Percentiles rank a stretch among this genome's conserved stretches.
Evolutionary conservation across 805 yeast genomes (phyloP).

Genomic region (Schwanniomyces vanrijiae): DNA sequence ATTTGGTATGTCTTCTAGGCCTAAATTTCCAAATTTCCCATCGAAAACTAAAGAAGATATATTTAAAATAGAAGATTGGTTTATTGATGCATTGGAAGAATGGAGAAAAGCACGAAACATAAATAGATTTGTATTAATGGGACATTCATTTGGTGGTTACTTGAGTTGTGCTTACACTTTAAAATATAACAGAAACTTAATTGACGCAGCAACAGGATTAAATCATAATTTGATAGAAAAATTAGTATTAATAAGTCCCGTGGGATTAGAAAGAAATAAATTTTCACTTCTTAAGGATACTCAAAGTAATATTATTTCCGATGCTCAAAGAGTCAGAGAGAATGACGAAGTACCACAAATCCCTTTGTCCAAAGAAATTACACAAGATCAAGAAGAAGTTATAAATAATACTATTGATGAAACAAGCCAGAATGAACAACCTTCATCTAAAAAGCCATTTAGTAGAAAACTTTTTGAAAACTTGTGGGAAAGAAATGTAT

Average conservation of each 20-base stretch:
- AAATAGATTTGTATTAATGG: slow-evolving; percentile 35
- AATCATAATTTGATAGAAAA: slow-evolving; percentile 29
- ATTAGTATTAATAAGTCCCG: slow-evolving; percentile 42
- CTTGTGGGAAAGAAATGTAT: slow-evolving; percentile 54
- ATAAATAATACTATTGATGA: slow-evolving; percentile 10
- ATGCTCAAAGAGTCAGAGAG: slow-evolving; percentile 10
- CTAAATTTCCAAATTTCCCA: slow-evolving; percentile 37
- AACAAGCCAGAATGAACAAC: not conserved
- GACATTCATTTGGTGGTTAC: slow-evolving; percentile 48
- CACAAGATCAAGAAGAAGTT: slow-evolving; percentile 26
- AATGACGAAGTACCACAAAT: slow-evolving; percentile 14
- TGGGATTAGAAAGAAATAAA: slow-evolving; percentile 40
- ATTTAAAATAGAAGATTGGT: slow-evolving; percentile 42
- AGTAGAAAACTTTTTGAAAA: slow-evolving; percentile 30
- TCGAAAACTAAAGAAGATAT: slow-evolving; percentile 33
- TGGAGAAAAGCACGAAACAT: slow-evolving; percentile 41
- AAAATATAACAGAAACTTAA: slow-evolving; percentile 33
- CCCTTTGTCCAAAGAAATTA: slow-evolving; percentile 14
- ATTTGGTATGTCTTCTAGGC: slow-evolving; percentile 67
- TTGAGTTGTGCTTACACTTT: slow-evolving; percentile 42
- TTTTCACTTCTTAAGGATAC: slow-evolving; percentile 25
- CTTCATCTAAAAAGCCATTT: slow-evolving; percentile 10
- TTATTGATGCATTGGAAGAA: slow-evolving; percentile 41
- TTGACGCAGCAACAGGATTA: slow-evolving; percentile 16
- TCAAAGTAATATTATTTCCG: slow-evolving; percentile 11